These are phyloP conservation scores for Phytophthora sansomeana DNA, from an alignment of 352 stramenopile genomes.

Conservation along the genomic window DNA sequence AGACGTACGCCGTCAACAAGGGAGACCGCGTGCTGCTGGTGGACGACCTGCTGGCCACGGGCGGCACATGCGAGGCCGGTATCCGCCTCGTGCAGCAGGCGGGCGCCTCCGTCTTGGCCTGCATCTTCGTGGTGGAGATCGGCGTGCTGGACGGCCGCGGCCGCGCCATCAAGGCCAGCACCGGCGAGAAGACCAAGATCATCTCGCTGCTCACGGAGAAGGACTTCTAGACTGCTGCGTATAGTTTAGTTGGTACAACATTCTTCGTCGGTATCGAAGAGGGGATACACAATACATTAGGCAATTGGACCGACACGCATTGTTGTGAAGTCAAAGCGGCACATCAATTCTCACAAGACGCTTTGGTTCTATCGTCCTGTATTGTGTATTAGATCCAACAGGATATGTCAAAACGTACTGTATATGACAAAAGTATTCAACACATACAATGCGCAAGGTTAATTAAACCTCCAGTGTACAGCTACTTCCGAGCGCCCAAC, in stretches of 20 bases:
- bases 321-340: neutral
- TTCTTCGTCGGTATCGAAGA: slow-evolving; percentile 6
- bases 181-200: slow-evolving; percentile 45
- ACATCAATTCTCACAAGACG: neutral
- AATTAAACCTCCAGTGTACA: neutral
- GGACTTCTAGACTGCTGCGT: slow-evolving; percentile 69
- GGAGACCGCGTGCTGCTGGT: slow-evolving; percentile 95
- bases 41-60: slow-evolving; percentile 98
- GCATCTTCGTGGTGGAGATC: slow-evolving; percentile 97
- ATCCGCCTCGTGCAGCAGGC: slow-evolving; percentile 90
- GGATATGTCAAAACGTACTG: neutral
- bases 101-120: slow-evolving; percentile 90
- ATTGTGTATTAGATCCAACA: neutral
- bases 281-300: slow-evolving; percentile 31
- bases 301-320: neutral
- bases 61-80: slow-evolving; percentile 92
- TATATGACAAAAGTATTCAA: neutral
- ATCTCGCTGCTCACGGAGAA: slow-evolving; percentile 80
- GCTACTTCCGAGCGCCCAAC: neutral
- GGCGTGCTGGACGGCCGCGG: slow-evolving; percentile 59
- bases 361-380: neutral
- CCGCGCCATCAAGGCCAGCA: slow-evolving; percentile 52
- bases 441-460: slow-evolving; percentile 1
- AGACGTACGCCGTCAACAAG: slow-evolving; percentile 72
- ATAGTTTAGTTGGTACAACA: neutral